phyloP scores from a whole-genome alignment of 2,329 filamentous ascomycete genomes.

The Arthrobotrys megalospora region DNA sequence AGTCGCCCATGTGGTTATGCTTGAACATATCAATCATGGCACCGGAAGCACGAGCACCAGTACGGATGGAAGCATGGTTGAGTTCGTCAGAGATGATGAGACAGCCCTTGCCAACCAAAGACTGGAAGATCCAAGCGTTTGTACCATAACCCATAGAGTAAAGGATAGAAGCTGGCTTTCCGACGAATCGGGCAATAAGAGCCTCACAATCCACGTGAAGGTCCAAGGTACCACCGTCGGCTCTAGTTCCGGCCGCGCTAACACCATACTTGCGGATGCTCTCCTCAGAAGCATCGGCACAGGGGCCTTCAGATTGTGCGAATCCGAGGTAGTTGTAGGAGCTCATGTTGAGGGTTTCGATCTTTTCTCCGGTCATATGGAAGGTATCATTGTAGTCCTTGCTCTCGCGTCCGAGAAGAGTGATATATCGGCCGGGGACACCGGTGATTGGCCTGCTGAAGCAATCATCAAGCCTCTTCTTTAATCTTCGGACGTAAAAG shows the following conservation, averaged over 20 bases:
- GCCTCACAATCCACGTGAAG: constrained; percentile 90
- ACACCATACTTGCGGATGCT: constrained; percentile 88
- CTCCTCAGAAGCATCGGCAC: constrained; percentile 92
- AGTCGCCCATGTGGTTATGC: constrained; percentile 93
- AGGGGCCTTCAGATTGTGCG: constrained; percentile 96
- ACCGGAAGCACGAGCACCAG: constrained; percentile 91
- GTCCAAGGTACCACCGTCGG: constrained; percentile 88
- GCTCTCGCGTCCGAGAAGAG: constrained; percentile 88
- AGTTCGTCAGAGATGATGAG: constrained; percentile 96
- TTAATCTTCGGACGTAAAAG: constrained; percentile 93
- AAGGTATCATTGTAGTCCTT: constrained; percentile 94
- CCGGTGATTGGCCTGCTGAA: constrained; percentile 93
- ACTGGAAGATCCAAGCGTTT: constrained; percentile 92
- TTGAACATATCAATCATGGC: constrained; percentile 97
- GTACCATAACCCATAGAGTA: constrained; percentile 99
- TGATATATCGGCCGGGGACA: constrained; percentile 94
- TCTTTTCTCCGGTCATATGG: constrained; percentile 88
- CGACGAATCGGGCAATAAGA: constrained; percentile 89
- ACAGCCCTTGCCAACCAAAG: constrained; percentile 91
- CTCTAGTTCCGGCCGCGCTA: constrained; percentile 83
- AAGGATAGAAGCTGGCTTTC: constrained; percentile 93
- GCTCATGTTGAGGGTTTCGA: constrained; percentile 97
- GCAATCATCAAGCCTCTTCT: constrained; percentile 95
- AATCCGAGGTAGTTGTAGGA: constrained; percentile 99
- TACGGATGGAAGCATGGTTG: constrained; percentile 97